These are phyloP conservation scores for Colletotrichum spinosum DNA, from an alignment of 2,329 filamentous ascomycete species.

Conservation along the genomic window DNA sequence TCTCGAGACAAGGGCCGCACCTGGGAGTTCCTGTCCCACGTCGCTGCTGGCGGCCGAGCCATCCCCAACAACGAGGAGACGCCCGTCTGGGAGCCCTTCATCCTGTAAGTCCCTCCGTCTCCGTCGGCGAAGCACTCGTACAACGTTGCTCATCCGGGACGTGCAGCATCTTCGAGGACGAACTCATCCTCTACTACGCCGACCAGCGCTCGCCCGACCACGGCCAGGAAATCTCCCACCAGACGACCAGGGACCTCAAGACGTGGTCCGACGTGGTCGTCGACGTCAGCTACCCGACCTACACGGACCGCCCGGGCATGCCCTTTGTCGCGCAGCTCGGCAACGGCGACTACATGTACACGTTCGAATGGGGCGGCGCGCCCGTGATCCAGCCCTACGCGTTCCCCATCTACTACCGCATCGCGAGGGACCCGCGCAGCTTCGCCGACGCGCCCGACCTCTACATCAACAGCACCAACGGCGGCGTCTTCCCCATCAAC, in stretches of 20 bases:
- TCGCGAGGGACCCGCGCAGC: constrained; percentile 51
- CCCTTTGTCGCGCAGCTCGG: constrained; percentile 69
- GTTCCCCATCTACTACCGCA: constrained; percentile 60
- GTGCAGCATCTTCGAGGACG: constrained; percentile 63
- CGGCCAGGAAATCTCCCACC: constrained; percentile 77
- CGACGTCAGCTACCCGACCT: constrained; percentile 72
- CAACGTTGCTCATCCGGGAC: not conserved
- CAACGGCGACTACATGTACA: constrained; percentile 71
- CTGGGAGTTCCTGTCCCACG: constrained; percentile 76
- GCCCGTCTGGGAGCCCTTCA: constrained; percentile 80
- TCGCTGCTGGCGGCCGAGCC: constrained; percentile 73
- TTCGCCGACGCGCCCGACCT: constrained; percentile 48
- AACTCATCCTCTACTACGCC: constrained; percentile 76
- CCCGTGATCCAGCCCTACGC: constrained; percentile 47
- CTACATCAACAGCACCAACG: constrained; percentile 48
- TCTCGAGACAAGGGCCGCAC: constrained; percentile 69
- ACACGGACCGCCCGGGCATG: constrained; percentile 76
- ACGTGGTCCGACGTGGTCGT: constrained; percentile 67
- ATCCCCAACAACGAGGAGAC: constrained; percentile 72
- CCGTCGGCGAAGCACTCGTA: fast-evolving
- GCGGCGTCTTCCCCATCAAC: constrained; percentile 48
- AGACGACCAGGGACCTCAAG: constrained; percentile 68
- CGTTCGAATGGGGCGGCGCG: constrained; percentile 71
- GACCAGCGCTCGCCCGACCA: constrained; percentile 75
- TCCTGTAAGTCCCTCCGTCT: constrained; percentile 52